Conservation (phyloP, 768 basidiomycete species). For the Chalciporus pseudorubinellus region DNA sequence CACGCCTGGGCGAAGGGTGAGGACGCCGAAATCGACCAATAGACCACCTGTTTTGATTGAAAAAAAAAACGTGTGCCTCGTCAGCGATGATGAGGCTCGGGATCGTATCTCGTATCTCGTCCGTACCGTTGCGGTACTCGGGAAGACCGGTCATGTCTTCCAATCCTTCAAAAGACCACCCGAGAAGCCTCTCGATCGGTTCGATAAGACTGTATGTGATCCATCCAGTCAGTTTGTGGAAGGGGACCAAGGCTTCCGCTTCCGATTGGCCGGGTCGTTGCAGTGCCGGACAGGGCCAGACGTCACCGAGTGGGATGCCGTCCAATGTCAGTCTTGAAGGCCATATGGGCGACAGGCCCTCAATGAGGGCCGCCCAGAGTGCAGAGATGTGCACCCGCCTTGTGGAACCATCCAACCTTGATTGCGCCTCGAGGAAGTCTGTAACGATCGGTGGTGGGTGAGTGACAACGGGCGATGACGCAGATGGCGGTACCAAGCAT, state of each 20-base stretch:
- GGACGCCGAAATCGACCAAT: constrained; percentile 77
- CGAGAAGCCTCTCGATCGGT: constrained; percentile 70
- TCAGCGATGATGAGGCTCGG: not conserved
- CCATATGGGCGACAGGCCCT: constrained; percentile 87
- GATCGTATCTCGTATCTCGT: not conserved
- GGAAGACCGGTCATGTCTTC: constrained; percentile 91
- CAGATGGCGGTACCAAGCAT: constrained; percentile 56
- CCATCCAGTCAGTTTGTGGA: constrained; percentile 97
- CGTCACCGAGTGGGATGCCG: constrained; percentile 80
- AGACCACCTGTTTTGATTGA: constrained; percentile 63
- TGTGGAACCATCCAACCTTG: constrained; percentile 39
- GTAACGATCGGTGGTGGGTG: not conserved
- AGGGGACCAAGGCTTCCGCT: constrained; percentile 79
- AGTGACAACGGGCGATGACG: constrained; percentile 4
- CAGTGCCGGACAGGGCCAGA: constrained; percentile 80
- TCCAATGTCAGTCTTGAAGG: constrained; percentile 69
- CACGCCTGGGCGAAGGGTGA: constrained; percentile 59
- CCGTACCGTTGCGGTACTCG: constrained; percentile 87
- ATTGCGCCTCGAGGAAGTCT: constrained; percentile 71
- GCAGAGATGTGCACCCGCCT: constrained; percentile 65
- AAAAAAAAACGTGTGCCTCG: not conserved
- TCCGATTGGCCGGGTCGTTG: constrained; percentile 32
- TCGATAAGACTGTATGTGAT: constrained; percentile 87
- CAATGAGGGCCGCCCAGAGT: constrained; percentile 81
- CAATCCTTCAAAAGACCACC: constrained; percentile 79